Conservation (phyloP, 1,284 basidiomycete species). For the Schizophyllum amplum region DNA sequence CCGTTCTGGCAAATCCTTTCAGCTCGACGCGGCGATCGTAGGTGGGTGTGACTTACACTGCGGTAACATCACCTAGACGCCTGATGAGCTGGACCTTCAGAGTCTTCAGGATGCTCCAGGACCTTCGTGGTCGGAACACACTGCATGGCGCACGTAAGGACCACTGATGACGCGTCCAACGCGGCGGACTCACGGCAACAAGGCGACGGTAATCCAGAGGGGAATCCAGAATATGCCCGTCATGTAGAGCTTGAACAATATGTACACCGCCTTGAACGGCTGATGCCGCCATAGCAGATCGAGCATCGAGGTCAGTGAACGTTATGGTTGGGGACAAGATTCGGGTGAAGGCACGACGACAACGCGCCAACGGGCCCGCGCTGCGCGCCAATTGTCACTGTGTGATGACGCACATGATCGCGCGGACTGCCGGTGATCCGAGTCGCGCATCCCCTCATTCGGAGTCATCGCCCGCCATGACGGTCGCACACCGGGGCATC, state of each 20-base stretch:
- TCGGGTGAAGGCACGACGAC: neutral
- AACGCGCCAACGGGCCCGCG: neutral
- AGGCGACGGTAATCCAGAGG: constrained; percentile 24
- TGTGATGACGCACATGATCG: too few species aligned
- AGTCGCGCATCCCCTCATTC: too few species aligned
- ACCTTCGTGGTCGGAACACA: constrained; percentile 29
- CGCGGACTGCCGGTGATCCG: too few species aligned
- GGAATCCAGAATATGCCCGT: constrained; percentile 40
- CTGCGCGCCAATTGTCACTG: neutral
- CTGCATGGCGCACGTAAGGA: constrained; percentile 12
- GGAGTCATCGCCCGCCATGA: too few species aligned
- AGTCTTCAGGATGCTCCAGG: constrained; percentile 33
- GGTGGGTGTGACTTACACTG: neutral
- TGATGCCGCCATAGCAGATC: constrained; percentile 20
- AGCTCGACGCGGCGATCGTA: neutral
- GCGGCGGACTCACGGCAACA: constrained; percentile 6
- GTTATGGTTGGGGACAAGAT: neutral
- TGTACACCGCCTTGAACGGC: constrained; percentile 32
- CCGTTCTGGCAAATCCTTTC: constrained; percentile 19
- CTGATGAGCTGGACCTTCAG: constrained; percentile 29
- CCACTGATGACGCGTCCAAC: neutral
- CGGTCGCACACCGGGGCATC: constrained; percentile 18
- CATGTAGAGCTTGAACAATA: constrained; percentile 30
- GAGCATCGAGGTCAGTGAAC: neutral
- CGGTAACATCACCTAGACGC: constrained; percentile 15